These are phyloP conservation scores for Suillus americanus DNA, from an alignment of 768 basidiomycete species.

Conservation along the genomic window DNA sequence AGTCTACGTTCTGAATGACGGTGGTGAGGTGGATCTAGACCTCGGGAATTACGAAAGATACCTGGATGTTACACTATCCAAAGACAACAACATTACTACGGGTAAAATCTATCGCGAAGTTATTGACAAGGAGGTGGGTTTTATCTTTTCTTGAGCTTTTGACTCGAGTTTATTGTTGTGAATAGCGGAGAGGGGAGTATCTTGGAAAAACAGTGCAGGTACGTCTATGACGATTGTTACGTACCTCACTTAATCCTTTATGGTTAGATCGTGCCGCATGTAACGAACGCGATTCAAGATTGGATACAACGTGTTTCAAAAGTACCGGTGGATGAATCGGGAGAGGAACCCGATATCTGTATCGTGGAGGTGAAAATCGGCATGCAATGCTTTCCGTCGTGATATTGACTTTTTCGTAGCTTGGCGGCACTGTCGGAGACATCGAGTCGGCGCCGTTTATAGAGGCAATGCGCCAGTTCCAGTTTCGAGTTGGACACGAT, in stretches of 20 bases:
- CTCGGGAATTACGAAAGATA: conserved; percentile 99
- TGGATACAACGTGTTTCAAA: conserved; percentile 97
- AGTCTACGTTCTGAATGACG: conserved; percentile 97
- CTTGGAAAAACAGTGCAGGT: conserved; percentile 97
- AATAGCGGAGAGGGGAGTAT: conserved; percentile 79
- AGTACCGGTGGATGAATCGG: conserved; percentile 92
- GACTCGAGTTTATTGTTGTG: conserved; percentile 13
- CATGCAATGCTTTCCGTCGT: neutral
- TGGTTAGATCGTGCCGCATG: conserved; percentile 85
- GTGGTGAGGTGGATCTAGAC: conserved; percentile 97
- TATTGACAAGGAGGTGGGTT: conserved; percentile 90
- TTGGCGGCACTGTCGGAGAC: conserved; percentile 97
- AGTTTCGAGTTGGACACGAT: conserved; percentile 94
- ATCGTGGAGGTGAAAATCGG: conserved; percentile 82
- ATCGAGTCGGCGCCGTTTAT: conserved; percentile 98
- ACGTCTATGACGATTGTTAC: conserved; percentile 13
- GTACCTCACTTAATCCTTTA: conserved; percentile 8
- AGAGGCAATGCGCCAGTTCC: conserved; percentile 99
- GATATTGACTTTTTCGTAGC: conserved; percentile 42
- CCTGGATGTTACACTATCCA: conserved; percentile 88
- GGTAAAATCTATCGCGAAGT: conserved; percentile 97
- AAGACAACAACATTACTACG: conserved; percentile 98
- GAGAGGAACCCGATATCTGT: conserved; percentile 92
- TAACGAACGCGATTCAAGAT: conserved; percentile 97
- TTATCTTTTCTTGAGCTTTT: neutral